Conservation (phyloP, 1,139 yeast genomes). For the Suhomyces ambrosiae region DNA sequence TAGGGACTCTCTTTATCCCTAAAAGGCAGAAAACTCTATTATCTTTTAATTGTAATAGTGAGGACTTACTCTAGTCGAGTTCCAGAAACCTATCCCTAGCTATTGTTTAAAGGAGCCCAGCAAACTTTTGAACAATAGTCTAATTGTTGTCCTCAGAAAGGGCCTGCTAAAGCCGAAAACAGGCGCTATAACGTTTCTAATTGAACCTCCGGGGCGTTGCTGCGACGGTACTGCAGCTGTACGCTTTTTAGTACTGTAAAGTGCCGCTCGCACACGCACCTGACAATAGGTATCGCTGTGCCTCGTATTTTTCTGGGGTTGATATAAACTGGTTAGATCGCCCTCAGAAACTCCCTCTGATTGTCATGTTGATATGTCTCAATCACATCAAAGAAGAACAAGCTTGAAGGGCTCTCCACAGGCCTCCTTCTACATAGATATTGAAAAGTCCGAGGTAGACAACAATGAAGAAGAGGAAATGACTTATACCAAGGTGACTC, state of each 20-base stretch:
- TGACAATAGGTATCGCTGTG: background rate
- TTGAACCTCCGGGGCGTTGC: background rate
- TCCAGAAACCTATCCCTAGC: too few relatives aligned
- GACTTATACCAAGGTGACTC: background rate
- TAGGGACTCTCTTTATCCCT: too few relatives aligned
- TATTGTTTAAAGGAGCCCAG: too few relatives aligned
- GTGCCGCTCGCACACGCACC: background rate
- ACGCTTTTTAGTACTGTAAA: background rate
- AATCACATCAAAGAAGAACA: constrained; percentile 15
- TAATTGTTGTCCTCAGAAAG: too few relatives aligned
- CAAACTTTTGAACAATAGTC: too few relatives aligned
- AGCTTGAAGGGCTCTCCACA: constrained; percentile 12
- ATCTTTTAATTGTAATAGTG: too few relatives aligned
- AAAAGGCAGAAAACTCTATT: too few relatives aligned
- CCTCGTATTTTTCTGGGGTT: constrained; percentile 10
- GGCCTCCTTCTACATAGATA: constrained; percentile 21
- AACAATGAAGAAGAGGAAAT: background rate
- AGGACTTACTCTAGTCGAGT: too few relatives aligned
- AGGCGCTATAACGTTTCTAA: too few relatives aligned
- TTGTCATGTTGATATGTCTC: constrained; percentile 12
- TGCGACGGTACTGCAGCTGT: background rate
- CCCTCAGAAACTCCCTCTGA: background rate
- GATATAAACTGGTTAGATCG: constrained; percentile 4
- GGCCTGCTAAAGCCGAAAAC: too few relatives aligned
- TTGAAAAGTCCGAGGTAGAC: constrained; percentile 16